These are phyloP conservation scores for Fusarium annulatum DNA, from an alignment of 2,329 filamentous ascomycete species.

Conservation along the genomic window DNA sequence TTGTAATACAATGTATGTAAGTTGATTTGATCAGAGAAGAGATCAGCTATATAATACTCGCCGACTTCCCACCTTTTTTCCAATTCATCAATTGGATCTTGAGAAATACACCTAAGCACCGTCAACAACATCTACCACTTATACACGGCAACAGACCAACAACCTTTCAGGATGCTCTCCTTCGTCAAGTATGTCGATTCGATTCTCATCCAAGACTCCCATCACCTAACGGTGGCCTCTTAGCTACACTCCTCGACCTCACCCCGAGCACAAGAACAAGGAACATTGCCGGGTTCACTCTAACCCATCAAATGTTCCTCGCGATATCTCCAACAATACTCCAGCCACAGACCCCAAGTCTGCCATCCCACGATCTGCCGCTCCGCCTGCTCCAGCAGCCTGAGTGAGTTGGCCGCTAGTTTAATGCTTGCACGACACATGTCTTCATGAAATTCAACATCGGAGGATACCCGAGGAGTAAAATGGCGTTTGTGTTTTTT, in stretches of 20 bases:
- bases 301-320: constrained; percentile 23
- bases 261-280: constrained; percentile 40
- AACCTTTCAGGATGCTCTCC: constrained; percentile 30
- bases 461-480: constrained; percentile 19
- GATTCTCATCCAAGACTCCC: neutral
- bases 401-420: neutral
- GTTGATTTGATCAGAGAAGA: neutral
- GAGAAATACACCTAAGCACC: neutral
- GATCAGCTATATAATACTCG: constrained; percentile 22
- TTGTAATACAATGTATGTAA: constrained; percentile 12
- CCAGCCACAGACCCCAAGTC: constrained; percentile 23
- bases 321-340: constrained; percentile 19
- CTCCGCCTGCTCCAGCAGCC: constrained; percentile 11
- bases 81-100: neutral
- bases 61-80: neutral
- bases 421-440: neutral
- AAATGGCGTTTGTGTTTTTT: constrained; percentile 17
- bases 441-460: constrained; percentile 1
- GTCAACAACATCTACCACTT: neutral
- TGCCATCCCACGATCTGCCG: constrained; percentile 16
- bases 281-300: constrained; percentile 37
- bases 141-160: neutral
- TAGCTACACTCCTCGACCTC: constrained; percentile 39
- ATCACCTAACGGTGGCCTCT: neutral
- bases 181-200: constrained; percentile 32